Percentiles rank a stretch among this genome's conserved stretches.
These are phyloP conservation scores for Quercus mongolica DNA, from an alignment of 306 rosid genomes.

Conservation along the genomic window DNA sequence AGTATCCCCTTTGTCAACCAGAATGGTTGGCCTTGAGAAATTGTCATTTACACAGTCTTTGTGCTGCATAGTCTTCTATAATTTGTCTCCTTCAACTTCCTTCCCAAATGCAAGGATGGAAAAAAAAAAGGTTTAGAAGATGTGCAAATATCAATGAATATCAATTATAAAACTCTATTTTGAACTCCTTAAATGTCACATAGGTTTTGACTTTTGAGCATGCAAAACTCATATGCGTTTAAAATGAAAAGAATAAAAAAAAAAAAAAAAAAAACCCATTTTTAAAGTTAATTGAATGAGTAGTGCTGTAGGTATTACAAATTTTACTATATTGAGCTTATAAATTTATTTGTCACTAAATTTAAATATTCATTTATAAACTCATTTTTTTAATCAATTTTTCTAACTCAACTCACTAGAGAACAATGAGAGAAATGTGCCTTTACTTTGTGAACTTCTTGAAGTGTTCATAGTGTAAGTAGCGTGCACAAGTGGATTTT, in stretches of 20 bases:
- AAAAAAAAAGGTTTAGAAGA: neutral
- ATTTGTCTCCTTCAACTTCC: slow-evolving; percentile 3
- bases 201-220: too few species aligned
- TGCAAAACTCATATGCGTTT: too few species aligned
- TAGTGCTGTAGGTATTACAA: too few species aligned
- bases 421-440: neutral
- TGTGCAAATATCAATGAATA: too few species aligned
- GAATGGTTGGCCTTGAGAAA: slow-evolving; percentile 30
- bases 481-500: neutral
- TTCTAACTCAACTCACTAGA: neutral
- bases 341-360: too few species aligned
- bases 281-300: neutral
- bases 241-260: too few species aligned
- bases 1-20: slow-evolving; percentile 2
- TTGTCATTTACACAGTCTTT: slow-evolving; percentile 18
- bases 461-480: neutral
- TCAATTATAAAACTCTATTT: too few species aligned
- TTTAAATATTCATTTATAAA: too few species aligned
- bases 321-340: too few species aligned
- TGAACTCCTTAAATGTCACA: too few species aligned
- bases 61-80: slow-evolving; percentile 27
- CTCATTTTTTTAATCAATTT: neutral
- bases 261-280: too few species aligned
- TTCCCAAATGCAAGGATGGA: neutral
- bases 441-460: neutral